A percentile compares a stretch with the other conserved stretches of the same genome.
Evolutionary conservation across 306 rosid genomes (phyloP).

Genomic region (Oxytropis ochrocephala): DNA sequence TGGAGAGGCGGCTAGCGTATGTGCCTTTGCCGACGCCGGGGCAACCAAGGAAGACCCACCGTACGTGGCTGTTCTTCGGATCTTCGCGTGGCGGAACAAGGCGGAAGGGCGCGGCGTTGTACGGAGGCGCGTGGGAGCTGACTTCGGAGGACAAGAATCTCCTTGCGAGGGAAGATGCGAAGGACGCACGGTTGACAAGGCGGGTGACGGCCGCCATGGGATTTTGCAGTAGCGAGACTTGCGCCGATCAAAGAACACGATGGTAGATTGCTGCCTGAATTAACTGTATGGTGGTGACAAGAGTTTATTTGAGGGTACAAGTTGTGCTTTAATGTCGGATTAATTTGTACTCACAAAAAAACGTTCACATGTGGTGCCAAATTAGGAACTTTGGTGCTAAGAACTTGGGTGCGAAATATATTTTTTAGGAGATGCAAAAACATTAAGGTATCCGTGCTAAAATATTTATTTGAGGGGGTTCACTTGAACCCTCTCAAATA

Average conservation of each 20-base stretch:
- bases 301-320: neutral
- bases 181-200: conserved; percentile 37
- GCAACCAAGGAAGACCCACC: conserved; percentile 84
- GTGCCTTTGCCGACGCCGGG: conserved; percentile 98
- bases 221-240: neutral
- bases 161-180: conserved; percentile 16
- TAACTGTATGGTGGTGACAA: neutral
- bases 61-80: conserved; percentile 49
- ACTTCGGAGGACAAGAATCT: conserved; percentile 35
- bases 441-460: no score
- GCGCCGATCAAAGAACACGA: neutral
- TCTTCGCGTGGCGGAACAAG: conserved; percentile 28
- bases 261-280: neutral
- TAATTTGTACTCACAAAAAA: no score
- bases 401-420: no score
- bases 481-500: no score
- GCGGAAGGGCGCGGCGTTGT: conserved; percentile 16
- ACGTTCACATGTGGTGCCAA: no score
- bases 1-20: conserved; percentile 78
- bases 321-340: no score
- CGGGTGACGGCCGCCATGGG: conserved; percentile 82
- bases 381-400: no score
- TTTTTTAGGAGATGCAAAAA: no score
- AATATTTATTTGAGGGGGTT: no score
- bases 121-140: conserved; percentile 26